Evolutionary conservation across 768 basidiomycete genomes (phyloP), one percentile per base, ranked within the genome.

Genomic region (Rhodosporidiobolus sp.): DNA sequence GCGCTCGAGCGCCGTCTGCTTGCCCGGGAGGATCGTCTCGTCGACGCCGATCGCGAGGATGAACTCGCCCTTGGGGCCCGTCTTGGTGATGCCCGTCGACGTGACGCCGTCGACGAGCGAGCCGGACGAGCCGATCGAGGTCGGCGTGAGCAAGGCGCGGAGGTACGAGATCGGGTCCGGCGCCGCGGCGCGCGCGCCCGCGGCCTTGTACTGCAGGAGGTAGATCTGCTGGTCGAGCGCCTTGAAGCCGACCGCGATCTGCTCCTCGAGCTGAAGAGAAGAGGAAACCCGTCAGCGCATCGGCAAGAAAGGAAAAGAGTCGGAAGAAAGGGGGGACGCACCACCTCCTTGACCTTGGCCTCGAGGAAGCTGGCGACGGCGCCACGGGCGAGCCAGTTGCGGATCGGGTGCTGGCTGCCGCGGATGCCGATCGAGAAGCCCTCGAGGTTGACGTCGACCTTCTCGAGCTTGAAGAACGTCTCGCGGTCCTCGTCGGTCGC

Each of bases 401-500:
- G 35, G 46, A 75, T 56, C 28, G 67, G 67, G 67, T 72, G 64
- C n/a, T 34, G 9, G 20, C 49, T 55, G 28, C 69, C 48, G 43
- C 67, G 63, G 38, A 75, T 69, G 34, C 30, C 34, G 56, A 72
- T 59, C 9, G 50, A 30, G 56, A 75, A 75, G 26, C 53, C 53
- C 20, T 56, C 22, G 48, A 75, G 48, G 14, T 61, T 49, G 56
- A 75, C 74, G 48, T 75, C 70, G 63, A 75, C 74, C 55, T 64
- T 65, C 56, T 82, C 82, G 78, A 83, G 80, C 66, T 77, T 79
- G 78, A 83, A 83, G 81, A 82, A 83, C 6, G 80, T 78, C 80
- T 83, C 82, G 52, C 79, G 72, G 74, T 82, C 81, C 9, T 79
- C 77, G 63, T 81, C 81, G 60, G 77, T 74, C 48, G 83, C 83